Evolutionary conservation across 768 basidiomycete species (phyloP), one percentile per base, ranked within the genome.

Genomic region (Omphalotus guepiniiformis): DNA sequence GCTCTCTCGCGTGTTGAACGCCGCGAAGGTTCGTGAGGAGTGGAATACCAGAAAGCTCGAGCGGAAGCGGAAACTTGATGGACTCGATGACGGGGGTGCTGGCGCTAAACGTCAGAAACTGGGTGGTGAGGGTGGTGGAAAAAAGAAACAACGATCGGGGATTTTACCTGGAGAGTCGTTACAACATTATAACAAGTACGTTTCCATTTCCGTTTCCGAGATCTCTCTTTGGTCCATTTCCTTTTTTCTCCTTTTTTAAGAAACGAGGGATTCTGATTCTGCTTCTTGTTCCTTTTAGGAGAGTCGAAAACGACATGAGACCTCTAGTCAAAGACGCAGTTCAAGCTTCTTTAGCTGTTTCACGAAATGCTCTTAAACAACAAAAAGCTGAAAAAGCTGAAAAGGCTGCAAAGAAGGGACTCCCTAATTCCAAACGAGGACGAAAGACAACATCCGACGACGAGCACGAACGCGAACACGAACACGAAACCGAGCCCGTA

Each of bases 151-250:
- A n/a, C n/a, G n/a, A n/a, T 58, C 83, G 32, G 67, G 57, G 38
- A 88, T 87, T 23, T 70, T 75, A 48, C 78, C 79, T 0, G 80
- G 83, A 36, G 88, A 91, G 62, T 82, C 85, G 1, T 72, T 90
- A 43, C 72, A 77, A 46, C 83, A 88, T 66, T 91, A 89, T 62
- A 85, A 88, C 61, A 71, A 79, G 88, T 88, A 55, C 42, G 78
- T 62, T 11, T 13, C 21, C 12, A 15, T 22, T 8, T 43, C 38
- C 25, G 16, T 34, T 25, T 48, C 34, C 27, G 30, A 39, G 37
- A 41, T 40, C 46, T 53, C 48, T 50, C 56, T 39, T 55, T 47
- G 32, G 28, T 21, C n/a, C 30, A 9, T 9, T 9, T 25, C 34
- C 28, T 25, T 22, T 36, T 32, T 29, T 26, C 40, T 16, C 47